Conservation (phyloP, 768 basidiomycete genomes). For the Lactarius hatsudake region DNA sequence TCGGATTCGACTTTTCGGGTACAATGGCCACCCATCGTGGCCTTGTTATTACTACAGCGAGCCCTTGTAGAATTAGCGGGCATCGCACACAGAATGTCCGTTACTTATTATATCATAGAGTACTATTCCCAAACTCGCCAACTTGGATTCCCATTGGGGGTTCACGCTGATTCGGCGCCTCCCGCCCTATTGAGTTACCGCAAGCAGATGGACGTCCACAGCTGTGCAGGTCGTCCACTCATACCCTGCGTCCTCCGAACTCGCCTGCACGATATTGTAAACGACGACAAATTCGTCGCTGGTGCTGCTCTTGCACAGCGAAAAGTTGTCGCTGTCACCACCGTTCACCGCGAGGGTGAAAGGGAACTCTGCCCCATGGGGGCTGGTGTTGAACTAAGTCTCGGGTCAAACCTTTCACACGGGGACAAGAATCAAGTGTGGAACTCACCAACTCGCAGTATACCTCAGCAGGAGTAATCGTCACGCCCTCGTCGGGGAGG, state of each 20-base stretch:
- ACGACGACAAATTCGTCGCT: slow-evolving; percentile 4
- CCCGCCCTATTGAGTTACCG: neutral
- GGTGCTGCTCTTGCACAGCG: neutral
- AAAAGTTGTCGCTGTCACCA: slow-evolving; percentile 9
- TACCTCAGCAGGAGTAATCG: neutral
- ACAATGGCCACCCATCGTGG: neutral
- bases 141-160: neutral
- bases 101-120: neutral
- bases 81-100: neutral
- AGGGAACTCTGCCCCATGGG: slow-evolving; percentile 6
- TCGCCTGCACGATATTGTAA: neutral
- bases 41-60: neutral
- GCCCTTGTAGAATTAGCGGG: neutral
- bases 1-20: no score
- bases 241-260: neutral
- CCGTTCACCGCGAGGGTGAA: neutral
- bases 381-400: slow-evolving; percentile 12
- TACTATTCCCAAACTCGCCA: neutral
- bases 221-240: neutral
- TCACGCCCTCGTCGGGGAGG: neutral
- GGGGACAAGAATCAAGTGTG: no score
- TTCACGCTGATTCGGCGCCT: neutral
- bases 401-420: neutral
- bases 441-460: slow-evolving; percentile 15
- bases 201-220: neutral